Conservation (phyloP, 345 rosid genomes). For the Conringia planisiliqua region DNA sequence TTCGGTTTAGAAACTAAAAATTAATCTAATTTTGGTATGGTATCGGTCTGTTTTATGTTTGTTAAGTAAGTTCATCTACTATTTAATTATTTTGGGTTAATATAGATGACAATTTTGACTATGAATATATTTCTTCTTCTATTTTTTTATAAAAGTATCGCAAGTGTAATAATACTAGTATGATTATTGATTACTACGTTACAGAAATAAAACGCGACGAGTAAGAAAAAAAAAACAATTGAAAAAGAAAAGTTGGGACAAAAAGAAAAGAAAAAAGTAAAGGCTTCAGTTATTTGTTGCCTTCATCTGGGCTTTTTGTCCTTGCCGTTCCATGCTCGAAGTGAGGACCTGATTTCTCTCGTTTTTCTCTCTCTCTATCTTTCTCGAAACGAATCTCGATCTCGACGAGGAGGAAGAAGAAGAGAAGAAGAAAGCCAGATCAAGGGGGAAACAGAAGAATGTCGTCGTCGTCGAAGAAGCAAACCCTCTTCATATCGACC, state of each 20-base stretch:
- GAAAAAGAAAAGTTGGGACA: neutral
- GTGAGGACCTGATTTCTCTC: constrained; percentile 33
- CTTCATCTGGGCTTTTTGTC: constrained; percentile 1
- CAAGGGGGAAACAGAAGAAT: neutral
- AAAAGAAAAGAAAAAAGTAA: neutral
- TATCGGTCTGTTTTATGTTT: too few species aligned
- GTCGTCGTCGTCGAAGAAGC: constrained; percentile 36
- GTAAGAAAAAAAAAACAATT: neutral
- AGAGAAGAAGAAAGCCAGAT: constrained; percentile 15
- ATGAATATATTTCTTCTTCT: too few species aligned
- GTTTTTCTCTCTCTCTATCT: constrained; percentile 3
- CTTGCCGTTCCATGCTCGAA: constrained; percentile 23
- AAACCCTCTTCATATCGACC: constrained; percentile 52
- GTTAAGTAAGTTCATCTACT: too few species aligned
- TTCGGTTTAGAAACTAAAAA: neutral
- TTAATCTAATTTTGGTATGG: neutral
- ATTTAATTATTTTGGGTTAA: too few species aligned
- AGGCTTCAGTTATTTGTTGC: neutral
- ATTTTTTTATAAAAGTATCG: neutral
- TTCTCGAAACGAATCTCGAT: constrained; percentile 29
- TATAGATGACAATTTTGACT: neutral
- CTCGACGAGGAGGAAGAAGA: constrained; percentile 17
- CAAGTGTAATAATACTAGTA: neutral
- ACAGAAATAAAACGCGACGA: neutral
- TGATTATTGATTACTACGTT: neutral